Evolutionary conservation across 2,329 filamentous ascomycete species (phyloP), one percentile per base, ranked within the genome.

Genomic region (Trichoderma endophyticum): DNA sequence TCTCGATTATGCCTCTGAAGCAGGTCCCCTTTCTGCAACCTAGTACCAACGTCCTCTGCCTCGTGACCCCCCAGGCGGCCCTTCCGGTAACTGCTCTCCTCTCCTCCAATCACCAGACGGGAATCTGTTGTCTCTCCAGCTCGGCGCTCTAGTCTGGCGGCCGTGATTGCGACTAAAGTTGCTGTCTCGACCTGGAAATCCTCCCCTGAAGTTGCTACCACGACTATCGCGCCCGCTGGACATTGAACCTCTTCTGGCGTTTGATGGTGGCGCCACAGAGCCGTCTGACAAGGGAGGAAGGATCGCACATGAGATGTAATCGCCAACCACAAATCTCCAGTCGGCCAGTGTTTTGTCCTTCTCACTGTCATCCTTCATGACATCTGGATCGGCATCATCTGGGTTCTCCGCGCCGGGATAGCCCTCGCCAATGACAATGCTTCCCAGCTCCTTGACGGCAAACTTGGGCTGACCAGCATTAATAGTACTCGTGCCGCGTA

Each of bases 231-330:
- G 74, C 30, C 69, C 62, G 32, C 72, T 67, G 9, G 72, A 60
- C 66, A 74, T 24, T 24, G 76, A 73, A 21, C 79, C 80, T 71
- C 77, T 77, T 59, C 75, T 75, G 34, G 75, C 75, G 30, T 66
- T 83, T 14, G 86, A 84, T n/a, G 87, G 84, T 11, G 92, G 89
- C 57, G 91, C 90, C 51, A 97, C 90, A 36, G 88, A 88, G 0
- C 94, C 94, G 79, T 95, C 92, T 36, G 88, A 84, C 30, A 92
- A 83, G 1, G 93, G 93, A 56, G 93, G 91, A 71, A 95, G 84
- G 73, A 97, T 90, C 6, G 93, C 93, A 79, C 93, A 95, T 72
- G 92, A 91, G 54, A 98, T 86, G 78, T 92, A 97, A 81, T 98
- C 95, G 0, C 95, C 95, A 74, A 96, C 92, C 12, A 97, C 92